A percentile compares a stretch with the other conserved stretches of the same genome.
Conservation (phyloP, 768 basidiomycete genomes). For the Galerina sulciceps region DNA sequence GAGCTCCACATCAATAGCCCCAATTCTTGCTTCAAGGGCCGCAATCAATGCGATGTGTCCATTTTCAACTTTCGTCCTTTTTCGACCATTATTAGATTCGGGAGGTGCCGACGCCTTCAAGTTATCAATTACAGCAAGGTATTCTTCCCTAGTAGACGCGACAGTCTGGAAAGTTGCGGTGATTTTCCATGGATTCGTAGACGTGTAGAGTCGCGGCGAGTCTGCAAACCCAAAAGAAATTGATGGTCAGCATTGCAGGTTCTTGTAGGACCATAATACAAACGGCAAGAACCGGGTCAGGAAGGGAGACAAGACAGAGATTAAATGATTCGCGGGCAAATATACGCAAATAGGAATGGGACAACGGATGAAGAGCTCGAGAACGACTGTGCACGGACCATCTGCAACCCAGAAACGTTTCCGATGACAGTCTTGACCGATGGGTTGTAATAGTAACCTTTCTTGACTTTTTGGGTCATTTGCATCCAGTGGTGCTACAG, state of each 20-base stretch:
- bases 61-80: slow-evolving; percentile 58
- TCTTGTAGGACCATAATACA: slow-evolving; percentile 25
- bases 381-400: slow-evolving; percentile 72
- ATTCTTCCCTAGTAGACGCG: slow-evolving; percentile 76
- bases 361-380: slow-evolving; percentile 22
- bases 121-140: slow-evolving; percentile 62
- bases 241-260: slow-evolving; percentile 26
- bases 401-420: slow-evolving; percentile 88
- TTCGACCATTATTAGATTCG: slow-evolving; percentile 49
- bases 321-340: slow-evolving; percentile 59
- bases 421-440: slow-evolving; percentile 77
- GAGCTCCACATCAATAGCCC: slow-evolving; percentile 69
- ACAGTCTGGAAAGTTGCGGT: slow-evolving; percentile 75
- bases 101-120: slow-evolving; percentile 57
- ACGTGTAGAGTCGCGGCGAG: slow-evolving; percentile 82
- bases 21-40: slow-evolving; percentile 65
- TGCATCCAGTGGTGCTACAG: slow-evolving; percentile 56
- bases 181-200: slow-evolving; percentile 91
- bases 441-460: slow-evolving; percentile 64
- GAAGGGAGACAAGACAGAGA: slow-evolving; percentile 47
- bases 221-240: slow-evolving; percentile 52
- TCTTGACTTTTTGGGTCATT: slow-evolving; percentile 70
- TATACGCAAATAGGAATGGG: slow-evolving; percentile 68
- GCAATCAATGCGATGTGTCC: slow-evolving; percentile 66
- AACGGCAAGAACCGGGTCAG: slow-evolving; percentile 41